Evolutionary conservation across 116 monocot genomes (phyloP), one percentile per base, ranked within the genome.

Genomic region (Cymodocea nodosa): DNA sequence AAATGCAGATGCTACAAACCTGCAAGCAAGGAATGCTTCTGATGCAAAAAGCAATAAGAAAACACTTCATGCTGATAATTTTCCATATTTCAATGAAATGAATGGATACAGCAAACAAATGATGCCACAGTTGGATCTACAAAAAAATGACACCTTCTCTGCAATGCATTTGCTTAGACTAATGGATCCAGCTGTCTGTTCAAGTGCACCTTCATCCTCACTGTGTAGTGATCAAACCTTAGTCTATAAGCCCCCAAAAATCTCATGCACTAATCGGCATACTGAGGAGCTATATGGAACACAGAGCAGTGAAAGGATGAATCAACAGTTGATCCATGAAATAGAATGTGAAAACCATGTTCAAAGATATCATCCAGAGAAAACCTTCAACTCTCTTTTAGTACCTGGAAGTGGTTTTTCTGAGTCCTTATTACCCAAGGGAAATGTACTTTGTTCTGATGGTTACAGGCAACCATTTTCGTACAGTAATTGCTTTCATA

Each of bases 141-240:
- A 71, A 40, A 61, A 56, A 9, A 82, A 82, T 35, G 86, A 84
- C n/a, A 57, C 68, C 20, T 70, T 86, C 36, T 78, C 98, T 40
- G 92, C 92, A 23, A 75, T 80, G 70, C 81, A 86, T 77, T 82
- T 98, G 78, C 89, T 91, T 35, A 76, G 75, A 51, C 71, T 98
- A 18, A 80, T 91, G 82, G 81, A 89, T 72, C 72, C 76, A 17
- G 74, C 84, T 20, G 73, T 76, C 25, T 59, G 56, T 52, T 77
- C 85, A 19, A 59, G 44, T 65, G 36, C 68, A 56, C 35, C 62
- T 67, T 63, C 56, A 13, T 55, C 69, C 18, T 60, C 68, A 20
- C 23, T 12, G 34, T n/a, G 23, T 36, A 6, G 17, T 24, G 53
- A 35, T 52, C 24, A 44, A 23, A 64, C 22, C n/a, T 13, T 14